These are phyloP conservation scores for Aspergillus phoenicis DNA, from an alignment of 2,329 filamentous ascomycete species.

Conservation along the genomic window DNA sequence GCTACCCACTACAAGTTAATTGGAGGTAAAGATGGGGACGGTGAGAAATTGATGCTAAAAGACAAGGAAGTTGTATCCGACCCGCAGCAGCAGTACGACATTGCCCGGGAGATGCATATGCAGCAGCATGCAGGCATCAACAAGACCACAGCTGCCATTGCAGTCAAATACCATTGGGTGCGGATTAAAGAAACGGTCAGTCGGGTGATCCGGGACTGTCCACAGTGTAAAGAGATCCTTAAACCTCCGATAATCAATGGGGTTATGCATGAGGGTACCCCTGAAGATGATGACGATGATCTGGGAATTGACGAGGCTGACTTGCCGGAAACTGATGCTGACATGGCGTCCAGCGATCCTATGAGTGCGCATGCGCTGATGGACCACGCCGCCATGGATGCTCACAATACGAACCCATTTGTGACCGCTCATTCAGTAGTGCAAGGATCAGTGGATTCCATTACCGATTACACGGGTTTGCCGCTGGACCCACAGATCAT, in stretches of 20 bases:
- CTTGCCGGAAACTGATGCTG: background rate
- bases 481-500: constrained; percentile 66
- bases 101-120: constrained; percentile 76
- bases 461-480: constrained; percentile 52
- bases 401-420: constrained; percentile 36
- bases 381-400: constrained; percentile 25
- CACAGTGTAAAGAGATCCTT: constrained; percentile 79
- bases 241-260: constrained; percentile 54
- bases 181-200: constrained; percentile 97
- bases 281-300: constrained; percentile 17
- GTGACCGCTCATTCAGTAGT: constrained; percentile 35
- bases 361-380: constrained; percentile 24
- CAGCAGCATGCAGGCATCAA: constrained; percentile 89
- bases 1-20: constrained; percentile 91
- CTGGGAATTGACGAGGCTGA: background rate
- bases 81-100: constrained; percentile 85
- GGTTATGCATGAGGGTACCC: constrained; percentile 31
- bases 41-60: constrained; percentile 88
- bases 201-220: constrained; percentile 88
- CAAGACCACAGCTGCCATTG: constrained; percentile 93
- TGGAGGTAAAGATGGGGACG: constrained; percentile 50
- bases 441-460: constrained; percentile 39
- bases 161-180: constrained; percentile 95
- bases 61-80: constrained; percentile 96
- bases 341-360: constrained; percentile 14